Evolutionary conservation across 352 stramenopile genomes (phyloP).

Genomic region (Pythium aquatile): DNA sequence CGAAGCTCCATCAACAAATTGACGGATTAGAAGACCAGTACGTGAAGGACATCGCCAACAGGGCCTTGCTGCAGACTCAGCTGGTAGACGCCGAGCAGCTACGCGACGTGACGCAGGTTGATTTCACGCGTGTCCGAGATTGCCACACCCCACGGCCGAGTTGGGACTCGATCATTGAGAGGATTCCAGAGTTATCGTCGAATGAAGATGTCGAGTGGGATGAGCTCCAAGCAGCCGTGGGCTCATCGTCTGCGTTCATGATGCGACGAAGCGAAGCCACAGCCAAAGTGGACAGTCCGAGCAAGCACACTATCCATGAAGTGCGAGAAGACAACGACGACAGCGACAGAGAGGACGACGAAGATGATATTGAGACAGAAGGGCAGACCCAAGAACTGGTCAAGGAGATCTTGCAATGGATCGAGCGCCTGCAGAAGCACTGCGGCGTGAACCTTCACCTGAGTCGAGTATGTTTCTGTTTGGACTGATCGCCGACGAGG

Average conservation of each 20-base stretch:
- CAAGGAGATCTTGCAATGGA: conserved; percentile 76
- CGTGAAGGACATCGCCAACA: conserved; percentile 31
- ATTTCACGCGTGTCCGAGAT: conserved; percentile 32
- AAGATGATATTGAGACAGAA: conserved; percentile 1
- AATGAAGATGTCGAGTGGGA: conserved; percentile 59
- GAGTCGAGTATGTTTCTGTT: conserved; percentile 41
- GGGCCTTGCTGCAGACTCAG: conserved; percentile 15
- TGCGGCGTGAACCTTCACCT: conserved; percentile 75
- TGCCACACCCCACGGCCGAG: conserved; percentile 70
- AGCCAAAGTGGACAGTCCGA: background rate
- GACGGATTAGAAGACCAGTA: conserved; percentile 40
- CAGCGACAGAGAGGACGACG: background rate
- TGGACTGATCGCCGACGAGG: too few species aligned
- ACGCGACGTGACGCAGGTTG: conserved; percentile 30
- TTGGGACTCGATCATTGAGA: conserved; percentile 59
- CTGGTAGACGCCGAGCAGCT: conserved; percentile 28
- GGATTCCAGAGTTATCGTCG: conserved; percentile 56
- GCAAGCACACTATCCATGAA: conserved; percentile 4
- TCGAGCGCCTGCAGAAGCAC: conserved; percentile 77
- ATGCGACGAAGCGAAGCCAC: conserved; percentile 5
- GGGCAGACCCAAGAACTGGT: conserved; percentile 49
- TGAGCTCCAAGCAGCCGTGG: conserved; percentile 22
- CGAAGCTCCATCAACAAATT: conserved; percentile 35
- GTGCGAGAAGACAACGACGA: background rate
- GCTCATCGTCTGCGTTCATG: conserved; percentile 3